phyloP scores from a whole-genome alignment of 306 rosid species.

The Herpetospermum pedunculosum region DNA sequence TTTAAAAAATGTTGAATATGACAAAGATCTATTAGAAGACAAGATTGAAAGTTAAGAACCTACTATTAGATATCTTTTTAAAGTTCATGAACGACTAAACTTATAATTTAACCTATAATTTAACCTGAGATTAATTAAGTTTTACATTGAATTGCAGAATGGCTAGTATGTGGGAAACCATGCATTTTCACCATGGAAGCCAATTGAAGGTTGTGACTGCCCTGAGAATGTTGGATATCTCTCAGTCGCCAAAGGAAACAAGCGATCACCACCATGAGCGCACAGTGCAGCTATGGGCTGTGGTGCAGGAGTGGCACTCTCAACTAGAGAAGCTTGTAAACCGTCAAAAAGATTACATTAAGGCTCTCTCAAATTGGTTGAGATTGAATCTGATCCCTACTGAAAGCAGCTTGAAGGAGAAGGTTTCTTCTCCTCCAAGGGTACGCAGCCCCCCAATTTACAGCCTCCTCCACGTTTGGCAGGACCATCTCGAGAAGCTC shows the following conservation, averaged over 20 bases:
- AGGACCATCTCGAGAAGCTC: conserved; percentile 62
- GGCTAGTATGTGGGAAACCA: conserved; percentile 70
- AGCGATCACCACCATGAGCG: conserved; percentile 74
- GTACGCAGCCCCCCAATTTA: conserved; percentile 51
- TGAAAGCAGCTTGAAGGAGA: conserved; percentile 82
- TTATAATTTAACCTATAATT: too few relatives aligned
- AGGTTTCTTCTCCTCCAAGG: conserved; percentile 91
- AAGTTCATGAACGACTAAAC: too few relatives aligned
- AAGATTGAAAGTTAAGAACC: too few relatives aligned
- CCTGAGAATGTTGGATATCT: conserved; percentile 37
- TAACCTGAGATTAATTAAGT: neutral
- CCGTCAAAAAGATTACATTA: conserved; percentile 64
- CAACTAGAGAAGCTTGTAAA: conserved; percentile 52
- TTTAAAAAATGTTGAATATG: too few relatives aligned
- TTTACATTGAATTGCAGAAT: conserved; percentile 40
- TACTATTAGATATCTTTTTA: too few relatives aligned
- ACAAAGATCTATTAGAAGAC: too few relatives aligned
- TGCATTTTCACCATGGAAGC: conserved; percentile 42
- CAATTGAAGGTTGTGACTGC: conserved; percentile 30
- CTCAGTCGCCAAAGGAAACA: conserved; percentile 72
- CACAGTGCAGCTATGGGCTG: conserved; percentile 48
- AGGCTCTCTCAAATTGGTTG: conserved; percentile 58
- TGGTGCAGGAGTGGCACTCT: conserved; percentile 63
- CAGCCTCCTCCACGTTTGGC: conserved; percentile 61
- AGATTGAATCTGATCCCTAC: conserved; percentile 74